Percentiles rank a stretch among this genome's conserved stretches.
Evolutionary conservation across 2,329 filamentous ascomycete genomes (phyloP).

Genomic region (Lasiodiplodia theobromae): DNA sequence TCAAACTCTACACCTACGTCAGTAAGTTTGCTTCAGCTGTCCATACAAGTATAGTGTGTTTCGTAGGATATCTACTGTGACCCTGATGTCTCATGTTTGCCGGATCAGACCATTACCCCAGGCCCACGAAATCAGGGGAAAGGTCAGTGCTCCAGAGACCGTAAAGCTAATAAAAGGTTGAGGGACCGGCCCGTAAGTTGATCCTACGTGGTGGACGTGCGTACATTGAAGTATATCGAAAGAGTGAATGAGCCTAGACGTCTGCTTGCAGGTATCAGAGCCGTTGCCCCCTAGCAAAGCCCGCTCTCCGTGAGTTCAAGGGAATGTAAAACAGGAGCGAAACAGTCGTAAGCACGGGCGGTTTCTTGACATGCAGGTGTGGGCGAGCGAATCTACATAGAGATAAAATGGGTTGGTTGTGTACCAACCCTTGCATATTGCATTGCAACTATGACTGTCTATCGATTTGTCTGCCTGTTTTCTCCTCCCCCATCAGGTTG

Average conservation of each 20-base stretch:
- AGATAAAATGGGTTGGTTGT: not conserved
- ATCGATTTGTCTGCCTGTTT: not conserved
- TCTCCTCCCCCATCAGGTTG: not conserved
- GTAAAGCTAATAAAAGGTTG: not conserved
- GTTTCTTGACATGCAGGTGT: not conserved
- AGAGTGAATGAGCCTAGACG: not conserved
- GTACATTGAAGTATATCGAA: not conserved
- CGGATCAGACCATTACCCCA: not conserved
- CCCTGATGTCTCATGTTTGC: not conserved
- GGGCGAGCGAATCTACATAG: not conserved
- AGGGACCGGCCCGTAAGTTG: not conserved
- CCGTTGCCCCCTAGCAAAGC: too few species aligned
- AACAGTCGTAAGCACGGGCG: not conserved
- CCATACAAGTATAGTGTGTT: not conserved
- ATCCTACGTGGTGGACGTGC: not conserved
- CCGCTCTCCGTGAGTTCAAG: too few species aligned
- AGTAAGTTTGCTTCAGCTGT: not conserved
- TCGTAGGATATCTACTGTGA: not conserved
- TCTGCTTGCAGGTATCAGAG: not conserved
- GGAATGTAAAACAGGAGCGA: not conserved
- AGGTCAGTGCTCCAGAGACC: not conserved
- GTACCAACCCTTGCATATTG: constrained; percentile 8
- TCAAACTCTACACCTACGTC: too few species aligned
- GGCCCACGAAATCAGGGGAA: not conserved
- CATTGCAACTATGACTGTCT: not conserved